Evolutionary conservation across 2,329 filamentous ascomycete genomes (phyloP).

Genomic region (Paecilomyces formosus): DNA sequence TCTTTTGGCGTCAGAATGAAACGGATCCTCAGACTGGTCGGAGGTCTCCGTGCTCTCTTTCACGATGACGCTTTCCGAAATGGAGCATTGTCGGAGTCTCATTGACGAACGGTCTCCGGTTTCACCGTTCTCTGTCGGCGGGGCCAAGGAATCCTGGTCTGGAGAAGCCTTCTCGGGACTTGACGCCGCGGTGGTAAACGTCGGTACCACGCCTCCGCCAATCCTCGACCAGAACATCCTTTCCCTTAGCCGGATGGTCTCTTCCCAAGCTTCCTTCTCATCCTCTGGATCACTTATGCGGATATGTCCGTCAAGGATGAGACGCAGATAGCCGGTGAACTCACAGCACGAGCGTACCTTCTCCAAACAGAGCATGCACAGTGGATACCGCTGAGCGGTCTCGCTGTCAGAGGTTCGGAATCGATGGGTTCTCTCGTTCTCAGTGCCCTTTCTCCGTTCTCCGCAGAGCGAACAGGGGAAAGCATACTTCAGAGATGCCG

Average conservation of each 20-base stretch:
- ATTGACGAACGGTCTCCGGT: constrained; percentile 9
- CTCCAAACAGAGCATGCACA: constrained; percentile 81
- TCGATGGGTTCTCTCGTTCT: constrained; percentile 71
- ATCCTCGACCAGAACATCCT: constrained; percentile 97
- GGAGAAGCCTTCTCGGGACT: constrained; percentile 14
- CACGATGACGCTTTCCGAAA: neutral
- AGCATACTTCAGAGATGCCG: constrained; percentile 45
- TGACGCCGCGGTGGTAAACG: constrained; percentile 32
- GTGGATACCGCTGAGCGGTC: constrained; percentile 77
- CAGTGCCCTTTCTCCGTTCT: constrained; percentile 63
- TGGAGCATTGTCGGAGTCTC: neutral
- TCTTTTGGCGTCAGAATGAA: constrained; percentile 10
- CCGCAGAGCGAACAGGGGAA: constrained; percentile 80
- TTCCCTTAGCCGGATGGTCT: constrained; percentile 80
- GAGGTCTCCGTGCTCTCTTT: neutral
- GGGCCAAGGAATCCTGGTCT: neutral
- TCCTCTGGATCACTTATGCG: constrained; percentile 74
- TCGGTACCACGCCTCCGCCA: constrained; percentile 81
- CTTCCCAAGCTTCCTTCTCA: constrained; percentile 87
- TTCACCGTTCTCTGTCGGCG: neutral
- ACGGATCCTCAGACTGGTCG: constrained; percentile 8
- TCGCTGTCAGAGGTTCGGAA: constrained; percentile 86
- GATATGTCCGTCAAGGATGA: constrained; percentile 90
- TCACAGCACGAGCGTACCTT: constrained; percentile 85
- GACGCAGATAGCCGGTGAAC: constrained; percentile 81